A percentile compares a stretch with the other conserved stretches of the same genome.
Conservation (phyloP, 768 basidiomycete genomes). For the Strobilomyces echinocephalus region DNA sequence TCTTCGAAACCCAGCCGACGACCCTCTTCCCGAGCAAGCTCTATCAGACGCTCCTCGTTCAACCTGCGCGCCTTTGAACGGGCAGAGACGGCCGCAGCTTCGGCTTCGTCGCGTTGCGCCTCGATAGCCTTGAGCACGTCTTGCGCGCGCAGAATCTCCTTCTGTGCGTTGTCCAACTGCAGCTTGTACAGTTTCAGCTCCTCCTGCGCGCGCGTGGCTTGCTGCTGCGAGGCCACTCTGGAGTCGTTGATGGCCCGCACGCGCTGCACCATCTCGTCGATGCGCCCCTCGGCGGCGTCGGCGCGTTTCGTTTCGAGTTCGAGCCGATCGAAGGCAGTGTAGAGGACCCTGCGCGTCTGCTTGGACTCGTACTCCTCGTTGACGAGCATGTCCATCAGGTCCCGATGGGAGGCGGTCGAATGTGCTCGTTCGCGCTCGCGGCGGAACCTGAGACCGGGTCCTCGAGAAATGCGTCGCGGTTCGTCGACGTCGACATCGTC, state of each 20-base stretch:
- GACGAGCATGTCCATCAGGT: constrained; percentile 34
- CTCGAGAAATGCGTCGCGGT: constrained; percentile 17
- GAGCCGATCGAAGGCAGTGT: constrained; percentile 35
- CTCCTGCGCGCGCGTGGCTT: constrained; percentile 33
- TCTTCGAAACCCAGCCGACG: constrained; percentile 47
- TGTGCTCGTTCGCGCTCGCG: constrained; percentile 33
- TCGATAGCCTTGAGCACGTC: constrained; percentile 46
- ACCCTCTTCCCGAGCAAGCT: constrained; percentile 52
- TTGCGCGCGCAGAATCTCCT: constrained; percentile 55
- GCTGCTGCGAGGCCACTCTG: constrained; percentile 26
- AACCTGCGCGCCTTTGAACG: constrained; percentile 44
- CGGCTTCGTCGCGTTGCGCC: constrained; percentile 44
- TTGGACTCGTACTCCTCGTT: constrained; percentile 38
- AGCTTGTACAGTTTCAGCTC: constrained; percentile 55
- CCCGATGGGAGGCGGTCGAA: constrained; percentile 24
- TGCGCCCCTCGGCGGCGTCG: constrained; percentile 31
- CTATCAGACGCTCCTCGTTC: constrained; percentile 43
- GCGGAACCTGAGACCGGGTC: constrained; percentile 31
- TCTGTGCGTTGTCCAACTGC: constrained; percentile 55
- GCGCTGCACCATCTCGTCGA: constrained; percentile 28
- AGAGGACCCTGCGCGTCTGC: constrained; percentile 36
- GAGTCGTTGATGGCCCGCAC: constrained; percentile 32
- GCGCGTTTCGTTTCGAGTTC: constrained; percentile 36
- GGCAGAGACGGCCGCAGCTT: constrained; percentile 41
- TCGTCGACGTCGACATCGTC: constrained; percentile 7